phyloP scores from a whole-genome alignment of 768 basidiomycete species.

The Vararia minispora region DNA sequence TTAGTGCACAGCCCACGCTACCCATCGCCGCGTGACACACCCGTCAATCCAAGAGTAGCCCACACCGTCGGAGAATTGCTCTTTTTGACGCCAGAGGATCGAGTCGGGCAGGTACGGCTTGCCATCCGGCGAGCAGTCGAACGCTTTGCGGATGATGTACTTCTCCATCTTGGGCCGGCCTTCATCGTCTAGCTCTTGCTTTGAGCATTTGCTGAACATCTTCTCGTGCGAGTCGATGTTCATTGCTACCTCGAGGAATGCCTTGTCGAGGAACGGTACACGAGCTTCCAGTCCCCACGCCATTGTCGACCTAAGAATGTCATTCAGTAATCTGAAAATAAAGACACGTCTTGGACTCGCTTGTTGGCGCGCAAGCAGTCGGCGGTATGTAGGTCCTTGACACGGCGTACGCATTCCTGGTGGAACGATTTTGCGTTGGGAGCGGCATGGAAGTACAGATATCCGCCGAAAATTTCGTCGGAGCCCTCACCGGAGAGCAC shows the following conservation, averaged over 20 bases:
- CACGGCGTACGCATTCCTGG: conserved; percentile 87
- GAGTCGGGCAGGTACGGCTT: conserved; percentile 91
- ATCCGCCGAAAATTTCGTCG: conserved; percentile 98
- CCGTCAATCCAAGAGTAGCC: conserved; percentile 99
- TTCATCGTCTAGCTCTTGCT: conserved; percentile 69
- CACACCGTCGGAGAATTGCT: conserved; percentile 98
- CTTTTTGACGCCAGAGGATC: conserved; percentile 98
- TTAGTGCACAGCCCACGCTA: background rate
- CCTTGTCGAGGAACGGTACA: conserved; percentile 97
- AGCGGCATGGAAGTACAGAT: conserved; percentile 99
- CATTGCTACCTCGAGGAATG: conserved; percentile 92
- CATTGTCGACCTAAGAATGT: conserved; percentile 73
- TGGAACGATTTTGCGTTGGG: conserved; percentile 84
- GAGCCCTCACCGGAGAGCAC: conserved; percentile 96
- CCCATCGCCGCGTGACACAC: conserved; percentile 26
- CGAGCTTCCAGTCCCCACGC: conserved; percentile 99
- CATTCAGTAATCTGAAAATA: background rate
- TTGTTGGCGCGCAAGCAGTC: conserved; percentile 99
- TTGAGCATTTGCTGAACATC: conserved; percentile 74
- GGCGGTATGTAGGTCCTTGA: conserved; percentile 95
- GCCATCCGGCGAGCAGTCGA: conserved; percentile 75
- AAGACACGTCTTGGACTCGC: conserved; percentile 29
- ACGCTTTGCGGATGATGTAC: conserved; percentile 95
- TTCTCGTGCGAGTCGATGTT: conserved; percentile 81
- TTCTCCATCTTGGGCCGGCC: conserved; percentile 95